phyloP scores from a whole-genome alignment of 1,139 yeast genomes.

The Yamadazyma jaroonii region DNA sequence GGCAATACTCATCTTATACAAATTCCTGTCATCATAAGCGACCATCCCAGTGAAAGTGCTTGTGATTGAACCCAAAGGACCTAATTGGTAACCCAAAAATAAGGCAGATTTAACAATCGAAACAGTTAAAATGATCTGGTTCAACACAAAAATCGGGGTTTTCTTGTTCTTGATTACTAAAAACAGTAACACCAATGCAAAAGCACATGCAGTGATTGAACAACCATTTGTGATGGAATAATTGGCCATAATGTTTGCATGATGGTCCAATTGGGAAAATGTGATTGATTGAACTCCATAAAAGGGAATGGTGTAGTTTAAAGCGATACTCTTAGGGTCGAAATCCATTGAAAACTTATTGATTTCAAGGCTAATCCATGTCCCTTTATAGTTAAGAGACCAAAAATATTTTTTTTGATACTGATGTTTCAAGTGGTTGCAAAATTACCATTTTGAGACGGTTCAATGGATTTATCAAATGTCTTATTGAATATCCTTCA shows the following conservation, averaged over 20 bases:
- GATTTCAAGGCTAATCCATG: not conserved
- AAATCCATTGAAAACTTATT: conserved; percentile 4
- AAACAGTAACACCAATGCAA: conserved; percentile 22
- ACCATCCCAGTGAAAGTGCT: conserved; percentile 48
- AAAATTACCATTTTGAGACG: conserved; percentile 9
- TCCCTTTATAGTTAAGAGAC: not conserved
- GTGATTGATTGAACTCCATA: conserved; percentile 9
- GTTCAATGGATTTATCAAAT: conserved; percentile 9
- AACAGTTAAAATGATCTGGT: conserved; percentile 55
- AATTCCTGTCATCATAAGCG: conserved; percentile 22
- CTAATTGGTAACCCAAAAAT: conserved; percentile 51
- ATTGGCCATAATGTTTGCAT: conserved; percentile 8
- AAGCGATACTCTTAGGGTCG: conserved; percentile 16
- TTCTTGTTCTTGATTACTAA: conserved; percentile 47
- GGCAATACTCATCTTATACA: conserved; percentile 45
- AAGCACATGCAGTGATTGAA: conserved; percentile 27
- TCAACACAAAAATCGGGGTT: conserved; percentile 69
- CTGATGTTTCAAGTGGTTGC: conserved; percentile 2
- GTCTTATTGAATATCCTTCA: too few species aligned
- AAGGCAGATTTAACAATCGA: conserved; percentile 58
- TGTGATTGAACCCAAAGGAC: conserved; percentile 50
- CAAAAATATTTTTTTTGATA: not conserved
- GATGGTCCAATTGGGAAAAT: conserved; percentile 15
- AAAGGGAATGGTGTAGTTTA: conserved; percentile 19
- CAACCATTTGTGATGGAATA: conserved; percentile 20